These are phyloP conservation scores for Solioccasus polychromus DNA, from an alignment of 768 basidiomycete genomes.

Conservation along the genomic window DNA sequence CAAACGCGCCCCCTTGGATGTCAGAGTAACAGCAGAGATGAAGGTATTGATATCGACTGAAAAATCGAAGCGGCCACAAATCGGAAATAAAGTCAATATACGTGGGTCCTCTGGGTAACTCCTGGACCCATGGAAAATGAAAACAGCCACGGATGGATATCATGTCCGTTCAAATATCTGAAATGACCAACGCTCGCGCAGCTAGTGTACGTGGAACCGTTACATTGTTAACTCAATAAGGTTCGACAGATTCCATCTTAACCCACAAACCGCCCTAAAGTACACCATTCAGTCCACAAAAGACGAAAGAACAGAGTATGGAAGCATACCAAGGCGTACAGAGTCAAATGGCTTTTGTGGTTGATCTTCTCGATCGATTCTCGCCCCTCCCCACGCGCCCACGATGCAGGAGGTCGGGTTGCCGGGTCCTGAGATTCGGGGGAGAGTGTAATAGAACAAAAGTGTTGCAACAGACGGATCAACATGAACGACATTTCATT, in stretches of 20 bases:
- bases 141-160: no score
- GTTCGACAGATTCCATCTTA: slow-evolving; percentile 37
- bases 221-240: no score
- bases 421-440: slow-evolving; percentile 29
- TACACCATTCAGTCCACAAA: neutral
- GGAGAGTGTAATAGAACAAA: slow-evolving; percentile 22
- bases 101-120: no score
- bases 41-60: no score
- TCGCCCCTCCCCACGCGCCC: slow-evolving; percentile 25
- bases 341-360: slow-evolving; percentile 29
- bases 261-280: slow-evolving; percentile 48
- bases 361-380: slow-evolving; percentile 24
- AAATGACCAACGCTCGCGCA: no score
- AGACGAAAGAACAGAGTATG: neutral
- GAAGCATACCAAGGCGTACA: slow-evolving; percentile 37
- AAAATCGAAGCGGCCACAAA: no score
- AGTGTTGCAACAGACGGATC: slow-evolving; percentile 29
- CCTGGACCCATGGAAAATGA: no score
- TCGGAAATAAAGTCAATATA: no score
- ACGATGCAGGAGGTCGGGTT: slow-evolving; percentile 25
- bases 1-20: no score
- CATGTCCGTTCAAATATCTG: no score
- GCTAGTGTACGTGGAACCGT: no score
- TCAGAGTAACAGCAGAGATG: no score
- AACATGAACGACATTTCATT: slow-evolving; percentile 35